These are phyloP conservation scores for Skeletonema potamos DNA, from an alignment of 108 stramenopile genomes.

Conservation along the genomic window DNA sequence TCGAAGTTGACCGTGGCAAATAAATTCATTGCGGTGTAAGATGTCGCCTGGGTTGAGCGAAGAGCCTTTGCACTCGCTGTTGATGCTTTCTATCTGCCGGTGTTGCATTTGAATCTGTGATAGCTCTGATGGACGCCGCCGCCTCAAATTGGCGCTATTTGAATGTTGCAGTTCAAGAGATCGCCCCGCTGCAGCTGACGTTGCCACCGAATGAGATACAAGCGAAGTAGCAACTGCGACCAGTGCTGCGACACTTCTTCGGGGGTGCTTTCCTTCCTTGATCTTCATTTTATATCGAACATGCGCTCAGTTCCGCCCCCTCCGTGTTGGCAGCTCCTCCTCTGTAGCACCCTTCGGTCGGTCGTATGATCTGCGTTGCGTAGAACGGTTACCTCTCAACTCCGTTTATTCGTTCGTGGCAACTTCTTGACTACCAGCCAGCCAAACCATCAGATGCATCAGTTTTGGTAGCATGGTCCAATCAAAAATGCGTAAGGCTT, in stretches of 20 bases:
- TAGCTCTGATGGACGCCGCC: background rate
- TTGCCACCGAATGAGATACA: background rate
- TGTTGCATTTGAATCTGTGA: background rate
- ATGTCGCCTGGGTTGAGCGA: constrained; percentile 4
- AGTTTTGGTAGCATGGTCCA: no score
- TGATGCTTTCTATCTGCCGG: background rate
- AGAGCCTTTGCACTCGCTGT: constrained; percentile 4
- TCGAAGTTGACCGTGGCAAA: constrained; percentile 13
- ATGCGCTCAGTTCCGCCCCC: no score
- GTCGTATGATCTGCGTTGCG: no score
- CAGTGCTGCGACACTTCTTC: background rate
- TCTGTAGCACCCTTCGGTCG: background rate
- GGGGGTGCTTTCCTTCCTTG: background rate
- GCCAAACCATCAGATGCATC: no score
- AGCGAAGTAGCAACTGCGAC: background rate
- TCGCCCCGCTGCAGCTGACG: background rate
- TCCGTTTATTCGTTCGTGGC: background rate
- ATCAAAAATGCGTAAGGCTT: no score
- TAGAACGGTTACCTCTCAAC: background rate
- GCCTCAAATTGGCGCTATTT: background rate
- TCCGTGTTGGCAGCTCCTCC: background rate
- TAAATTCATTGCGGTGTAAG: constrained; percentile 6
- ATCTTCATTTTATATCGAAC: background rate
- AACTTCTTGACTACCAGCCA: background rate
- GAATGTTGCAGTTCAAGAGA: background rate